phyloP scores from a whole-genome alignment of 768 basidiomycete species.

The Trametes elegans region DNA sequence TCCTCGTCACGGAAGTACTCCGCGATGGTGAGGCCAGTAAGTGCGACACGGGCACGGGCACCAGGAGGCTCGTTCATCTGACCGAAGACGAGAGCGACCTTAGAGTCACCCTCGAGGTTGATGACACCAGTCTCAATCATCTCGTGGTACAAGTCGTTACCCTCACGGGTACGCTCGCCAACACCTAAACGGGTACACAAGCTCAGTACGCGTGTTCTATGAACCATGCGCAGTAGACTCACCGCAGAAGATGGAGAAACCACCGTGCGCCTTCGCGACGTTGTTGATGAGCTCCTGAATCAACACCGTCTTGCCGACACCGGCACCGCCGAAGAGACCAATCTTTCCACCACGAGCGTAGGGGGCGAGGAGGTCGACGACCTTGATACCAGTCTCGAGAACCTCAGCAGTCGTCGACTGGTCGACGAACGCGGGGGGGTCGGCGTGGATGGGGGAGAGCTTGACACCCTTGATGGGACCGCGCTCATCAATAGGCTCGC shows the following conservation, averaged over 20 bases:
- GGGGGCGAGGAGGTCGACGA: conserved; percentile 98
- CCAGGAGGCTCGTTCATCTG: conserved; percentile 99
- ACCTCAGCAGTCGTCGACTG: conserved; percentile 99
- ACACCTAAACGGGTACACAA: conserved; percentile 57
- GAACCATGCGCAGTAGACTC: conserved; percentile 26
- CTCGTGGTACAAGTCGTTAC: conserved; percentile 98
- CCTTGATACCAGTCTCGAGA: conserved; percentile 99
- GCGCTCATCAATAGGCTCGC: conserved; percentile 99
- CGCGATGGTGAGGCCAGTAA: conserved; percentile 98
- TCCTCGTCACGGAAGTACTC: conserved; percentile 99
- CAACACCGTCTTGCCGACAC: conserved; percentile 99
- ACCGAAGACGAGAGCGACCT: conserved; percentile 99
- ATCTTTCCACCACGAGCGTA: conserved; percentile 99
- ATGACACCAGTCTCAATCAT: conserved; percentile 99
- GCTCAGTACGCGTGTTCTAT: background rate
- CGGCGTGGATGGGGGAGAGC: conserved; percentile 91
- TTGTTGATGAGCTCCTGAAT: conserved; percentile 99
- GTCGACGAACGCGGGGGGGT: conserved; percentile 96
- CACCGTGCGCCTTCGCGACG: conserved; percentile 99
- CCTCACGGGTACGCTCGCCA: conserved; percentile 99
- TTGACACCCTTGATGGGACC: conserved; percentile 97
- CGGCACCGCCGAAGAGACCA: conserved; percentile 99
- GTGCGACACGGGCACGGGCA: conserved; percentile 99
- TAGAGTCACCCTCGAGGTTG: conserved; percentile 99
- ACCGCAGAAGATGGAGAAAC: conserved; percentile 99